Percentiles rank a stretch among this genome's conserved stretches.
phyloP scores from a whole-genome alignment of 2,329 filamentous ascomycete species.

The Pezicula radicicola region DNA sequence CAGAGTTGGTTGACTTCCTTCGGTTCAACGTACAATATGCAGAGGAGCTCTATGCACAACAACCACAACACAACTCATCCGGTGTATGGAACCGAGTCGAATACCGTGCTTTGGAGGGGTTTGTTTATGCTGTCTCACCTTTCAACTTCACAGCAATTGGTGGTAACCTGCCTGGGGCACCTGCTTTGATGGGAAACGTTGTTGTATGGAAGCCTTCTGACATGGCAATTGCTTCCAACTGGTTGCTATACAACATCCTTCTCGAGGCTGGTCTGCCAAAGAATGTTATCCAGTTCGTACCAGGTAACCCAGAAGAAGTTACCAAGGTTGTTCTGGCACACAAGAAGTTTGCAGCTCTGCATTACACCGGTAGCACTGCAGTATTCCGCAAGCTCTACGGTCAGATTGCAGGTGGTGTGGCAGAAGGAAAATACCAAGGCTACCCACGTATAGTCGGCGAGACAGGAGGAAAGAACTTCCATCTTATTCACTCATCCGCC shows the following conservation, averaged over 20 bases:
- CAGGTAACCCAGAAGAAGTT: conserved; percentile 80
- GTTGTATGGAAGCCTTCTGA: conserved; percentile 97
- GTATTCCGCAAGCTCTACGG: conserved; percentile 90
- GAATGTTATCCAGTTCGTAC: conserved; percentile 91
- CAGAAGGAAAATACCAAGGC: conserved; percentile 75
- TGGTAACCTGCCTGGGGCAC: conserved; percentile 79
- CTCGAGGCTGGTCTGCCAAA: conserved; percentile 86
- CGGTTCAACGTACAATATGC: conserved; percentile 94
- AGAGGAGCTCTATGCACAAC: conserved; percentile 83
- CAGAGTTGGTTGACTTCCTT: conserved; percentile 89
- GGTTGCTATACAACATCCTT: conserved; percentile 85
- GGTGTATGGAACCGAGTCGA: conserved; percentile 92
- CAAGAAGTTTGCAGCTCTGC: conserved; percentile 81
- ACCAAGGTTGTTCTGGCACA: conserved; percentile 75
- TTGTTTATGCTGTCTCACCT: conserved; percentile 89
- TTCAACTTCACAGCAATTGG: conserved; percentile 98
- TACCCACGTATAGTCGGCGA: conserved; percentile 90
- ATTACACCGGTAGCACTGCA: conserved; percentile 90
- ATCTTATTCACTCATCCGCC: conserved; percentile 74
- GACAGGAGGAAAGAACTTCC: conserved; percentile 93
- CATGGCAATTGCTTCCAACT: conserved; percentile 83
- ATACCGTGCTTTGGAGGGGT: conserved; percentile 86
- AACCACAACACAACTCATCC: conserved; percentile 78
- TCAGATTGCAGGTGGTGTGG: conserved; percentile 77
- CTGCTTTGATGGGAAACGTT: conserved; percentile 89